Conservation (phyloP, 192 early-diverging fungal genomes). For the Jimgerdemannia flammicorona region DNA sequence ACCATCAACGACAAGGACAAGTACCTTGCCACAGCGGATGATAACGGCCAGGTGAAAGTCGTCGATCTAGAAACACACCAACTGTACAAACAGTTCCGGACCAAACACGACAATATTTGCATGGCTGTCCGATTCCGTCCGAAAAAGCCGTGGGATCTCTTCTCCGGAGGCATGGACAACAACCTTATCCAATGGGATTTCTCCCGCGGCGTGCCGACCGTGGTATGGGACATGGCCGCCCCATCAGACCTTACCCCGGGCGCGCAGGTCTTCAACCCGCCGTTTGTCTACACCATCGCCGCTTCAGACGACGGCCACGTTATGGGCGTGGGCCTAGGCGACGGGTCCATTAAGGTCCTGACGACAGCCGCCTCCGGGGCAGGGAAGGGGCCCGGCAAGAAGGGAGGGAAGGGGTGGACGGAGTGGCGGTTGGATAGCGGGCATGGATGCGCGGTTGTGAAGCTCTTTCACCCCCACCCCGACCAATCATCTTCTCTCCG, state of each 20-base stretch:
- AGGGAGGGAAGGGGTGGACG: background rate
- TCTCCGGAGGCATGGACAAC: conserved; percentile 50
- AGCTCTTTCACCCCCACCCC: background rate
- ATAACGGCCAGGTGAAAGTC: conserved; percentile 41
- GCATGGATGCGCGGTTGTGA: background rate
- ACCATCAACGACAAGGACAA: conserved; percentile 43
- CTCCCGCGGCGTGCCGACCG: conserved; percentile 31
- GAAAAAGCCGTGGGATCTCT: conserved; percentile 36
- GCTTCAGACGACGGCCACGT: conserved; percentile 32
- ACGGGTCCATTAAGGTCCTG: conserved; percentile 24
- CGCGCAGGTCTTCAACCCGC: conserved; percentile 49
- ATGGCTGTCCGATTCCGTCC: conserved; percentile 46
- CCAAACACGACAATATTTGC: conserved; percentile 42
- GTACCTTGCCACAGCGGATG: conserved; percentile 42
- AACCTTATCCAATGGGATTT: conserved; percentile 46
- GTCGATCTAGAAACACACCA: conserved; percentile 44
- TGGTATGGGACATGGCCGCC: conserved; percentile 26
- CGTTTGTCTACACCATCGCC: conserved; percentile 47
- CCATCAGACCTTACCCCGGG: too few species aligned
- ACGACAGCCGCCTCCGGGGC: background rate
- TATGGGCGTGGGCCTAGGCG: conserved; percentile 41
- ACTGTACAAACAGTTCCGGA: conserved; percentile 33
- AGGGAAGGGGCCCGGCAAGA: background rate
- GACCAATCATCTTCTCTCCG: background rate
- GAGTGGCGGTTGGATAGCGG: background rate